These are phyloP conservation scores for Leccinum fibrillosum DNA, from an alignment of 768 basidiomycete genomes.

Conservation along the genomic window DNA sequence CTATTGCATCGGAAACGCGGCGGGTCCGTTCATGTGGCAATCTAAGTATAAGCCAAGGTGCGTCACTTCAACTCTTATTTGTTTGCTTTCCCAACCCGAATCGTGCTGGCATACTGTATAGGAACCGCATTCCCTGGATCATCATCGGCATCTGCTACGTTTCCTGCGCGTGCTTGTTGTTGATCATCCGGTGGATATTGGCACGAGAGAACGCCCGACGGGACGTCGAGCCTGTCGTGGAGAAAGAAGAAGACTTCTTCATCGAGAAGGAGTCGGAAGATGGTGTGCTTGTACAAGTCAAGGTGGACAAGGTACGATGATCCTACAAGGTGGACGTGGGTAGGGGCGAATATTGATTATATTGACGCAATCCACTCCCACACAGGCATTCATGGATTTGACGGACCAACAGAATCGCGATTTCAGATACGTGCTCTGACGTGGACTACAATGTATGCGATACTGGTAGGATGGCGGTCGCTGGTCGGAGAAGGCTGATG, in stretches of 20 bases:
- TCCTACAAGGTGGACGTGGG: background rate
- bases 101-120: slow-evolving; percentile 21
- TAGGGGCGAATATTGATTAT: background rate
- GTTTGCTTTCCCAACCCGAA: background rate
- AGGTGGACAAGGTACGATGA: slow-evolving; percentile 55
- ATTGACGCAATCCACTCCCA: background rate
- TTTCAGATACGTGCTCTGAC: slow-evolving; percentile 68
- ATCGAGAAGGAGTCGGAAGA: slow-evolving; percentile 50
- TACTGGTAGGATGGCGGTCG: background rate
- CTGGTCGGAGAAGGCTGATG: background rate
- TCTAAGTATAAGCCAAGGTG: slow-evolving; percentile 33
- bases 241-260: slow-evolving; percentile 61
- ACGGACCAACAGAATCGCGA: slow-evolving; percentile 72
- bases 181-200: slow-evolving; percentile 41
- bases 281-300: slow-evolving; percentile 51
- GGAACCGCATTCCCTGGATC: slow-evolving; percentile 75
- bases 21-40: slow-evolving; percentile 81
- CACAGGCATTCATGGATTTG: slow-evolving; percentile 66
- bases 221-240: slow-evolving; percentile 52
- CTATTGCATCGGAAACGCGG: slow-evolving; percentile 65
- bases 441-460: background rate
- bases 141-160: background rate
- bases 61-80: background rate
- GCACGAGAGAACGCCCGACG: slow-evolving; percentile 60
- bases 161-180: slow-evolving; percentile 42